Evolutionary conservation across 163 green algal species (phyloP).

Genomic region (Scenedesmus sp.): DNA sequence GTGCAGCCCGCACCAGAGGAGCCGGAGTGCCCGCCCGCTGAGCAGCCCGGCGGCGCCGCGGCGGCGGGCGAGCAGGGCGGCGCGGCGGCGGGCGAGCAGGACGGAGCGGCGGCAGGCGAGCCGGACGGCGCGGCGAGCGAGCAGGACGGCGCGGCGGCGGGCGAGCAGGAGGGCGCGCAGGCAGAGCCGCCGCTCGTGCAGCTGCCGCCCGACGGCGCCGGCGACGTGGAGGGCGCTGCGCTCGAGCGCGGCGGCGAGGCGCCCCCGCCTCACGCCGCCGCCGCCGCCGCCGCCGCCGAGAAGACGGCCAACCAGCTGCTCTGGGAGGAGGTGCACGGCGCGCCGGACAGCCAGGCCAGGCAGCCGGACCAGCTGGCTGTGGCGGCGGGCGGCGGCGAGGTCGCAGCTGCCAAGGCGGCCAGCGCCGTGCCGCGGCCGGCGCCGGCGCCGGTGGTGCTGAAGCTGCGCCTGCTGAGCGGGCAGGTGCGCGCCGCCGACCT

Average conservation of each 20-base stretch:
- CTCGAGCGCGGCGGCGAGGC: too few species aligned
- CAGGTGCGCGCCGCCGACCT: not conserved
- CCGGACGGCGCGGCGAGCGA: too few species aligned
- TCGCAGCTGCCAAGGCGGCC: too few species aligned
- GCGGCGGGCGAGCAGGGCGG: not conserved
- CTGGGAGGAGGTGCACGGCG: slow-evolving; percentile 28
- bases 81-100: not conserved
- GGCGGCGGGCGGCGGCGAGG: too few species aligned
- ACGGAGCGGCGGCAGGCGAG: not conserved
- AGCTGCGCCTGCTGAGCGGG: slow-evolving; percentile 21
- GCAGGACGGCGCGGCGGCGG: too few species aligned
- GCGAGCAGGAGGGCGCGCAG: not conserved
- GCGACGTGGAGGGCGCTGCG: too few species aligned
- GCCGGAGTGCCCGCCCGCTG: slow-evolving; percentile 9
- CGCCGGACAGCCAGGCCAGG: not conserved
- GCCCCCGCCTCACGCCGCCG: too few species aligned
- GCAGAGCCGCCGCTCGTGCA: not conserved
- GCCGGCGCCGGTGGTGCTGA: not conserved
- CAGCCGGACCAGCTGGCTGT: slow-evolving; percentile 14
- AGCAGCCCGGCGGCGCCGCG: not conserved
- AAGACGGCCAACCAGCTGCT: not conserved
- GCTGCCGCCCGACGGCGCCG: too few species aligned
- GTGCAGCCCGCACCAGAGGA: slow-evolving; percentile 41
- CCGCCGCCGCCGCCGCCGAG: not conserved
- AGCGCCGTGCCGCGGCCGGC: too few species aligned